These are phyloP conservation scores for Beauveria sp. DNA, from an alignment of 2,329 filamentous ascomycete genomes.

Conservation along the genomic window DNA sequence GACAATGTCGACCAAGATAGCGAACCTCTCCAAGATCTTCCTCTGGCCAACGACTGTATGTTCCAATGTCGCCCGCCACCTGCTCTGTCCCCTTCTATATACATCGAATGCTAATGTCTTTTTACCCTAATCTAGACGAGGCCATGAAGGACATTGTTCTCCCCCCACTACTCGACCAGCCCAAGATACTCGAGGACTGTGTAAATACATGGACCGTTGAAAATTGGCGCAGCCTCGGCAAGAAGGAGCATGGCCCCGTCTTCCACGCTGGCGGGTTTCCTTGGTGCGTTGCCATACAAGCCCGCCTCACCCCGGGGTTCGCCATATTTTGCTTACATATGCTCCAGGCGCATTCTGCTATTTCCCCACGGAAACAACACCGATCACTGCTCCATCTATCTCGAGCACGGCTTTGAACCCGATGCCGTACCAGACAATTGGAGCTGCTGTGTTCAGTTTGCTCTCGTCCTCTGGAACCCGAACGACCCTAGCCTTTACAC, in stretches of 20 bases:
- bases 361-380: constrained; percentile 94
- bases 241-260: constrained; percentile 79
- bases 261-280: constrained; percentile 83
- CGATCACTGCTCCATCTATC: constrained; percentile 88
- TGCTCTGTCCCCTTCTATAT: background rate
- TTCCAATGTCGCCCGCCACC: constrained; percentile 13
- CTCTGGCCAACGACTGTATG: constrained; percentile 48
- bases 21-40: constrained; percentile 40
- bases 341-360: constrained; percentile 75
- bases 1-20: constrained; percentile 42
- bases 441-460: constrained; percentile 95
- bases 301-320: background rate
- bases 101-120: constrained; percentile 15
- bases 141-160: constrained; percentile 79
- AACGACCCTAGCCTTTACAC: constrained; percentile 81
- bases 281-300: constrained; percentile 51
- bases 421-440: constrained; percentile 76
- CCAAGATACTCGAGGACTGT: constrained; percentile 69
- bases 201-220: constrained; percentile 82
- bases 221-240: constrained; percentile 67
- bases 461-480: constrained; percentile 87
- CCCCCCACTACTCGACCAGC: constrained; percentile 63
- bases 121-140: constrained; percentile 48
- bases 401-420: constrained; percentile 85
- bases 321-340: constrained; percentile 15